Base-by-base conservation (phyloP, 2,329 filamentous ascomycete genomes). In the Nemania sp. region DNA sequence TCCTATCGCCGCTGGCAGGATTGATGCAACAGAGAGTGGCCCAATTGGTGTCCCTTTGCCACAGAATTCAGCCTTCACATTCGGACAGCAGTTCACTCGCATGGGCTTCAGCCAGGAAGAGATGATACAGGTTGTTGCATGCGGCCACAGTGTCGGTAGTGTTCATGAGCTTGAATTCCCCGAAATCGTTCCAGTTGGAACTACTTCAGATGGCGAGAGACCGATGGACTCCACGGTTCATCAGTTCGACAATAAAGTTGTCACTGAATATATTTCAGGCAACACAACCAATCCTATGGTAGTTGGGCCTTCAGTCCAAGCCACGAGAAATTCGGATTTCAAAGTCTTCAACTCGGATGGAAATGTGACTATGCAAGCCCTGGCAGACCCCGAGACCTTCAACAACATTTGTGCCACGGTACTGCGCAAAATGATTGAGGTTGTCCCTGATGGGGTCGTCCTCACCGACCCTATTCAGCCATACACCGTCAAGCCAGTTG, bases 401-500 rank as follows among this genome's bases (percentile, higher is more conserved):
- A 69, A 70, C 33, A 72, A 62, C 17, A 69, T 73, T 15, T 86
- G 83, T 66, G 70, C 73, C 59, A 70, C 66, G 3, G 74, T 85
- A 15, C 68, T 86, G 33, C 79, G 82, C 64, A 80, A 78, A 64
- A 80, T 86, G 82, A 82, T 86, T 54, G 80, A 86, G n/a, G 73
- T 77, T 3, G 81, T 86, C 0, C 82, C 82, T 2, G 64, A 68
- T 2, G 72, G 72, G 3, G 78, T 83, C 3, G 70, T 69, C 0
- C 74, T 86, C 3, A 77, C 77, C 0, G 77, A 78, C 43, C 73
- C 78, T 2, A 77, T 86, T 50, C 67, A 69, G 8, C 80, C 82
- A 0, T 86, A 86, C 66, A 75, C 75, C 14, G 75, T 85, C 62
- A 86, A 86, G 71, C 83, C 83, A 3, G 78, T 80, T 46, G 72